These are phyloP conservation scores for Nicotiana knightiana DNA, from an alignment of 257 asterid genomes.

Conservation along the genomic window DNA sequence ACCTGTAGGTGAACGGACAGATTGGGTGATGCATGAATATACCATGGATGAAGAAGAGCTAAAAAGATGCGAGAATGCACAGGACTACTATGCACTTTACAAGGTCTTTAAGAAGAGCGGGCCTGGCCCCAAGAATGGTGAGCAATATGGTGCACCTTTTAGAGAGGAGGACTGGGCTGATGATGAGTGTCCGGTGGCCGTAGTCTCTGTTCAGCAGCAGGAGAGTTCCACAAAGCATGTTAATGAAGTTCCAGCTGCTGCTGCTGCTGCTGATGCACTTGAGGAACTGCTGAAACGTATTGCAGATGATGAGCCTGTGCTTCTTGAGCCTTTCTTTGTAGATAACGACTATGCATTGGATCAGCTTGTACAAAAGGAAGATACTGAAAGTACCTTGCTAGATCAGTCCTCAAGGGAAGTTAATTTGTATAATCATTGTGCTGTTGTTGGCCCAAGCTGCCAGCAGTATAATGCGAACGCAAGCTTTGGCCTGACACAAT, in stretches of 20 bases:
- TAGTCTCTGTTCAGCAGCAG: constrained; percentile 19
- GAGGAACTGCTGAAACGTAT: constrained; percentile 51
- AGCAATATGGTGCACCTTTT: constrained; percentile 91
- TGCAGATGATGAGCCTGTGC: constrained; percentile 40
- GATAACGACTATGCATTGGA: constrained; percentile 21
- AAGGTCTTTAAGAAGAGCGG: constrained; percentile 94
- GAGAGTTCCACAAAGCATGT: constrained; percentile 20
- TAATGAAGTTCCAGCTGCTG: constrained; percentile 17
- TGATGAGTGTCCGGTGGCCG: constrained; percentile 30
- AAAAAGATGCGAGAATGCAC: constrained; percentile 42
- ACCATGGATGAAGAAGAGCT: constrained; percentile 81
- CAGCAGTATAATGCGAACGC: constrained; percentile 21
- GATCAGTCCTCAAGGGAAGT: constrained; percentile 33
- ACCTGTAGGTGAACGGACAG: constrained; percentile 79
- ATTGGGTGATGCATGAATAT: constrained; percentile 99
- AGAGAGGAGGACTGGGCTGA: constrained; percentile 89
- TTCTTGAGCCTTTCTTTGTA: constrained; percentile 22
- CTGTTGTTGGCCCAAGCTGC: constrained; percentile 12
- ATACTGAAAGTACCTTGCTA: constrained; percentile 31
- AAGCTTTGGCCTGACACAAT: constrained; percentile 42
- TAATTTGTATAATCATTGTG: constrained; percentile 18
- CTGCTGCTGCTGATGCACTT: constrained; percentile 30
- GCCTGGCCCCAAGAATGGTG: constrained; percentile 97
- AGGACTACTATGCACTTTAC: constrained; percentile 74
- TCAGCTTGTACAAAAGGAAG: constrained; percentile 35